Conservation (phyloP, 805 yeast species). For the Candida lessepsii region DNA sequence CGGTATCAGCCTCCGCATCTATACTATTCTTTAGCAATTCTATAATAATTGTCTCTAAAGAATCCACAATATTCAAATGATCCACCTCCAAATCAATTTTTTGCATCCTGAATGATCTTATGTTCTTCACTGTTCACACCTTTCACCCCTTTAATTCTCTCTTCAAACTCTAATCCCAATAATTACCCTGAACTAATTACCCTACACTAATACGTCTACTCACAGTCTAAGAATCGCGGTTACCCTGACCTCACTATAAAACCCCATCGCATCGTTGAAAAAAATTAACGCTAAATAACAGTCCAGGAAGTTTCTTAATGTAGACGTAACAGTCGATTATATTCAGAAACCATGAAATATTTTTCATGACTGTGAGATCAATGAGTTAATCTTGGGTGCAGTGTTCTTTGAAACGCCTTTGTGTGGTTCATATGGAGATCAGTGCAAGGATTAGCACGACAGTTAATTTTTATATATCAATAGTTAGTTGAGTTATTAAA, state of each 20-base stretch:
- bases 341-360: conserved; percentile 36
- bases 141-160: too few species aligned
- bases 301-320: conserved; percentile 34
- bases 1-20: conserved; percentile 48
- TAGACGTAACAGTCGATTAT: conserved; percentile 57
- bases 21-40: conserved; percentile 38
- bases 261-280: conserved; percentile 1
- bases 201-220: too few species aligned
- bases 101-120: background rate
- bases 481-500: too few species aligned
- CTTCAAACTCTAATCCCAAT: background rate
- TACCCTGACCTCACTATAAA: conserved; percentile 7
- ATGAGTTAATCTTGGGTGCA: conserved; percentile 71
- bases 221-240: too few species aligned
- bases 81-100: background rate
- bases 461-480: conserved; percentile 17
- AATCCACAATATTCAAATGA: background rate
- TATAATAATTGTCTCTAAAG: background rate
- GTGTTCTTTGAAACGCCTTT: conserved; percentile 70
- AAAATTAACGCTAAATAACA: conserved; percentile 46
- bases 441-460: conserved; percentile 65
- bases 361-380: conserved; percentile 59
- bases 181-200: background rate
- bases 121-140: too few species aligned
- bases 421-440: conserved; percentile 70